These are phyloP conservation scores for Petunia secreta DNA, from an alignment of 257 asterid genomes.

Conservation along the genomic window DNA sequence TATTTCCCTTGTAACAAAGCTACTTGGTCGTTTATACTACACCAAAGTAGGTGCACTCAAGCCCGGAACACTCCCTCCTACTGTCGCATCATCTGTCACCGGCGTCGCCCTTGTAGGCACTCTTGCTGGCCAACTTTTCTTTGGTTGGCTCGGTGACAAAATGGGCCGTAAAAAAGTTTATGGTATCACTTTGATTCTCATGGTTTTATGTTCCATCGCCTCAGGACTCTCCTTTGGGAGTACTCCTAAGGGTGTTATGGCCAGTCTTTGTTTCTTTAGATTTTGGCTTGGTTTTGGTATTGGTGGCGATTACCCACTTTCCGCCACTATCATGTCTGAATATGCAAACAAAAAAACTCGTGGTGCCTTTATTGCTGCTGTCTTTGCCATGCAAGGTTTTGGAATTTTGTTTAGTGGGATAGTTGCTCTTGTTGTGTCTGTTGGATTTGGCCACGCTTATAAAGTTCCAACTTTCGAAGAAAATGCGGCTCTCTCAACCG, in stretches of 20 bases:
- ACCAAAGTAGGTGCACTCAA: conserved; percentile 23
- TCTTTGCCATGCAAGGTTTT: conserved; percentile 43
- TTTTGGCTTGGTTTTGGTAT: conserved; percentile 39
- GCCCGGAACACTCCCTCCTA: conserved; percentile 38
- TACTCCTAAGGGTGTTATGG: conserved; percentile 35
- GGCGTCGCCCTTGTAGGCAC: conserved; percentile 41
- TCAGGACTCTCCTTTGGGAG: conserved; percentile 36
- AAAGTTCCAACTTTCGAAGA: neutral
- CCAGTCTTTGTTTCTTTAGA: conserved; percentile 36
- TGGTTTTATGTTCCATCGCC: conserved; percentile 33
- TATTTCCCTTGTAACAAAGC: conserved; percentile 33
- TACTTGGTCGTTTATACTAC: conserved; percentile 37
- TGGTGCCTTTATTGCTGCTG: conserved; percentile 37
- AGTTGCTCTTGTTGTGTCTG: conserved; percentile 5
- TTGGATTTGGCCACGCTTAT: conserved; percentile 2
- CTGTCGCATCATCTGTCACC: conserved; percentile 26
- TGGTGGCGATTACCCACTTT: conserved; percentile 20
- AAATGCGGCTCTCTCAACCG: conserved; percentile 27
- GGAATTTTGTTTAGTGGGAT: conserved; percentile 34
- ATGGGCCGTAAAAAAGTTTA: conserved; percentile 38
- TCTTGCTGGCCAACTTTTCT: conserved; percentile 35
- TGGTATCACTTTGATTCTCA: conserved; percentile 34
- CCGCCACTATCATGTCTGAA: conserved; percentile 8
- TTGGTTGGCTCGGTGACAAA: conserved; percentile 30
- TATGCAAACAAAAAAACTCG: conserved; percentile 16